phyloP scores from a whole-genome alignment of 768 basidiomycete genomes.

The Trametes elegans region DNA sequence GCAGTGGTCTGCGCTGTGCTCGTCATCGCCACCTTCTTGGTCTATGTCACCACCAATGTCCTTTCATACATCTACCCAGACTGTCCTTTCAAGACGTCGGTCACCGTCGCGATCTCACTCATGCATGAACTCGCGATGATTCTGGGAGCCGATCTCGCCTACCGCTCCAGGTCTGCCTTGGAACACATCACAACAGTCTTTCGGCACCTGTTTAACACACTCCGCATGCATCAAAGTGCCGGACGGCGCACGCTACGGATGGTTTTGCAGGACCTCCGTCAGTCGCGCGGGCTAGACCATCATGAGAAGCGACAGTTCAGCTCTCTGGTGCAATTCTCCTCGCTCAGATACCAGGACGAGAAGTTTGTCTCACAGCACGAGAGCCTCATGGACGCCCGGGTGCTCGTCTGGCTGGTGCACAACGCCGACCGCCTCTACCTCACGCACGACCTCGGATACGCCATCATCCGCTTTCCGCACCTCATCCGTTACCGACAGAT shows the following conservation, averaged over 20 bases:
- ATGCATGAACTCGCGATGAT: no score
- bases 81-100: constrained; percentile 23
- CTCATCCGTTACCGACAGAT: neutral
- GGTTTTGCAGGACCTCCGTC: no score
- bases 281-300: no score
- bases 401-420: neutral
- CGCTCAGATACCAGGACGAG: neutral
- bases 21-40: constrained; percentile 7
- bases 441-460: neutral
- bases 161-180: no score
- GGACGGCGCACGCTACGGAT: no score
- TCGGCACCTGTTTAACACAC: no score
- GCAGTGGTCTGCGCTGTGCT: constrained; percentile 6
- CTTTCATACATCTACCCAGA: constrained; percentile 13
- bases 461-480: neutral
- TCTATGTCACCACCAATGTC: constrained; percentile 19
- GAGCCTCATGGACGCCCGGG: neutral
- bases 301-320: no score
- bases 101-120: no score
- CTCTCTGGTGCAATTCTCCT: neutral
- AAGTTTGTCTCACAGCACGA: neutral
- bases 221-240: no score
- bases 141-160: no score
- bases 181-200: no score
- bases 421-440: neutral